Evolutionary conservation across 192 early-diverging fungal genomes (phyloP), one percentile per base, ranked within the genome.

Genomic region (Entomortierella beljakovae): DNA sequence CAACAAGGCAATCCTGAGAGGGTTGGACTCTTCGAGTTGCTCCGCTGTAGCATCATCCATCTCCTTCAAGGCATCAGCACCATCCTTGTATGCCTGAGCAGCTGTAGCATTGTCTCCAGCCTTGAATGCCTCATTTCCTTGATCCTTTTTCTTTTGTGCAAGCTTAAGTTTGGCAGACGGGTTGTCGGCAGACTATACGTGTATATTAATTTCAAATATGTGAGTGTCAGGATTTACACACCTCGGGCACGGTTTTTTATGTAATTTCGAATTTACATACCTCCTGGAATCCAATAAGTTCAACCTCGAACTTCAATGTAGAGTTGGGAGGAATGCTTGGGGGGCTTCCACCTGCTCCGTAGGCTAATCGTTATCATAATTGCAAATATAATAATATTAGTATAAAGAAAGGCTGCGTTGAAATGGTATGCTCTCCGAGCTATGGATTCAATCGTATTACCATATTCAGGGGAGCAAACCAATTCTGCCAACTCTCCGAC

Each of bases 61-160:
- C 42, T 84, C 70, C 22, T 38, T 65, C 13, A 82, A 55, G 40
- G 55, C 23, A 54, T 77, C 70, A 29, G 73, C 63, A 18, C 79
- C 83, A 20, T 82, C 67, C 52, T 66, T 58, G 59, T 85, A 85
- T 16, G 71, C 57, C 40, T 49, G 32, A 11, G 71, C 31, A 13
- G 83, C 83, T 34, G 55, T 10, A 6, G 29, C 34, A 57, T 70
- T 68, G 20, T 77, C 67, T 6, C 63, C 70, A 18, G 26, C 32
- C 57, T 85, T 85, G 66, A 80, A 85, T 7, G 48, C 40, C 6
- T 50, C 62, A 43, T 85, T 85, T 52, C 83, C 83, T 31, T 76
- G 70, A 22, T 82, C 76, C 64, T 85, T 85, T 55, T 64, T 66
- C 67, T 74, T 71, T 31, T 55, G 51, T 23, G 72, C 80, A 11